Conservation (phyloP, 176 grass and related monocot genomes). For the Canna indica region DNA sequence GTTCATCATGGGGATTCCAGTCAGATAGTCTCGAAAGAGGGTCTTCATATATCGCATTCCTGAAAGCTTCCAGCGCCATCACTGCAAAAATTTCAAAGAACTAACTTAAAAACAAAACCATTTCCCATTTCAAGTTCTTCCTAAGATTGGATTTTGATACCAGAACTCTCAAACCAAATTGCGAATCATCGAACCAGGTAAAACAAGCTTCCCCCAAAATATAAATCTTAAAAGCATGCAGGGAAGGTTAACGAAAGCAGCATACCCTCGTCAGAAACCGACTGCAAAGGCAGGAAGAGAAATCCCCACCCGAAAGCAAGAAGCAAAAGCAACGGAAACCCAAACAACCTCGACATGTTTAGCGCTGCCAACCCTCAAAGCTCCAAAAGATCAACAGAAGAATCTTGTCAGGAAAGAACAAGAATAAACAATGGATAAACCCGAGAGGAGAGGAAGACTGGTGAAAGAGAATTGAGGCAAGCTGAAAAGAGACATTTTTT, state of each 20-base stretch:
- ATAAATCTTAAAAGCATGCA: not conserved
- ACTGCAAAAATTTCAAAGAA: constrained; percentile 33
- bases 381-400: not conserved
- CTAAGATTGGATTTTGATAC: not conserved
- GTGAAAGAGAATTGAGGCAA: not conserved
- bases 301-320: constrained; percentile 27
- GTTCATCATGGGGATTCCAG: constrained; percentile 47
- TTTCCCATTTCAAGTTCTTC: not conserved
- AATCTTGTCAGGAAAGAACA: not conserved
- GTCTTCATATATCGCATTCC: constrained; percentile 50
- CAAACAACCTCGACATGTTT: constrained; percentile 37
- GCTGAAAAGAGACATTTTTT: not conserved
- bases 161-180: not conserved
- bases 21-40: constrained; percentile 56
- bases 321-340: constrained; percentile 24
- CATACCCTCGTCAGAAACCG: constrained; percentile 52
- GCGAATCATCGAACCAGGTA: no score
- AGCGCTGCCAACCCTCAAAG: not conserved
- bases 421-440: not conserved
- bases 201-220: not conserved
- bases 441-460: not conserved
- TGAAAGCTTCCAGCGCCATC: constrained; percentile 49
- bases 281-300: constrained; percentile 23
- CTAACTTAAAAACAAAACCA: not conserved
- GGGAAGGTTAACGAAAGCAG: not conserved